These are phyloP conservation scores for Leishmania major DNA, from an alignment of 208 protist genomes.

Conservation along the genomic window DNA sequence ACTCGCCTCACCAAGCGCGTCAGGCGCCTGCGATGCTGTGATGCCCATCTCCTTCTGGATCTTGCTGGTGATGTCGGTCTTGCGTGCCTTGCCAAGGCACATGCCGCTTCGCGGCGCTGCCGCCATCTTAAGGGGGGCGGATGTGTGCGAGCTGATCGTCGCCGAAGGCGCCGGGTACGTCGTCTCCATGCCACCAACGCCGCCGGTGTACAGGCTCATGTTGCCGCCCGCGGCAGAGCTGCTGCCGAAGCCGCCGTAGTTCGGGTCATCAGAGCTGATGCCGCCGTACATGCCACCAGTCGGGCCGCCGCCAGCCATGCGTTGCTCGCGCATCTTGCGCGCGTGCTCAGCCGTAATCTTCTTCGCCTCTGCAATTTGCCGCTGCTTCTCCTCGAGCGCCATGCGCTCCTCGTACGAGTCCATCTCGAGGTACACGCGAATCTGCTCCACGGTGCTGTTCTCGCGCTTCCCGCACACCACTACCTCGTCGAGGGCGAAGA, in stretches of 20 bases:
- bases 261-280: constrained; percentile 66
- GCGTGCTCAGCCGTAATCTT: constrained; percentile 87
- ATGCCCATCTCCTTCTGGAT: constrained; percentile 79
- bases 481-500: constrained; percentile 98
- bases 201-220: constrained; percentile 19
- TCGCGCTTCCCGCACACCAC: constrained; percentile 95
- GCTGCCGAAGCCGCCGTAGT: constrained; percentile 42
- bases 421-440: constrained; percentile 97
- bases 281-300: constrained; percentile 71
- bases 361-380: constrained; percentile 92
- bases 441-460: constrained; percentile 93
- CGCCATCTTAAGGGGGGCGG: constrained; percentile 7
- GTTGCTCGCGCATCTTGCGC: constrained; percentile 78
- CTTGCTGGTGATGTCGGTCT: constrained; percentile 75
- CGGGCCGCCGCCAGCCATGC: constrained; percentile 33
- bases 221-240: constrained; percentile 20
- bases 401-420: constrained; percentile 96
- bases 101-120: constrained; percentile 52
- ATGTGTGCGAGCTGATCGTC: constrained; percentile 3
- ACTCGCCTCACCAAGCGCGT: background rate
- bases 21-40: constrained; percentile 5
- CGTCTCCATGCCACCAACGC: constrained; percentile 13
- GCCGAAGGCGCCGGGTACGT: constrained; percentile 15
- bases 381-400: constrained; percentile 75
- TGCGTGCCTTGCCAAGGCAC: constrained; percentile 69